Conservation (phyloP, 306 rosid genomes). For the Castanea mollissima region DNA sequence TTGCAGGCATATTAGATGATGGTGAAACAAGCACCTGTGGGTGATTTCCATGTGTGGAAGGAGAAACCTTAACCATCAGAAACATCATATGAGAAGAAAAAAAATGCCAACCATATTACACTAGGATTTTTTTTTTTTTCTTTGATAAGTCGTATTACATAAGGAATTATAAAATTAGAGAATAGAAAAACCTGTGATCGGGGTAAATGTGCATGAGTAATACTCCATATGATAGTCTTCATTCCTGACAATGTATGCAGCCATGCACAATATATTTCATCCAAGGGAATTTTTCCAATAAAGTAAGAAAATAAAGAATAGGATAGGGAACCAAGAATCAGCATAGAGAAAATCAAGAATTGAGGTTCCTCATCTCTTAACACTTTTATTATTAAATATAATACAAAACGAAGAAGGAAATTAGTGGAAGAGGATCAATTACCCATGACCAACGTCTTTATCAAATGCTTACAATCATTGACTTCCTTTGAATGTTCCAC, state of each 20-base stretch:
- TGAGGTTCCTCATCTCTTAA: slow-evolving; percentile 10
- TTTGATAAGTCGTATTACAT: not conserved
- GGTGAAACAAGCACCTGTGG: slow-evolving; percentile 78
- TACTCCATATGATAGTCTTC: slow-evolving; percentile 99
- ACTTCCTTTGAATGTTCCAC: slow-evolving; percentile 94
- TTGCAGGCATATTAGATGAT: slow-evolving; percentile 64
- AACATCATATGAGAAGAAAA: slow-evolving; percentile 26
- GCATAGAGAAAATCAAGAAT: not conserved
- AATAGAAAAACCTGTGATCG: slow-evolving; percentile 73
- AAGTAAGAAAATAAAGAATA: not conserved
- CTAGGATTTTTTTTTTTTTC: too few species aligned
- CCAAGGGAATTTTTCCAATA: not conserved
- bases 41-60: slow-evolving; percentile 44
- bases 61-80: slow-evolving; percentile 54
- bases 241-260: slow-evolving; percentile 61
- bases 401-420: slow-evolving; percentile 2
- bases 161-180: slow-evolving; percentile 10
- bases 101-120: slow-evolving; percentile 17
- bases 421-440: slow-evolving; percentile 35
- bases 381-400: not conserved
- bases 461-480: slow-evolving; percentile 89
- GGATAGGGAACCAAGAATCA: not conserved
- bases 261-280: not conserved
- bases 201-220: slow-evolving; percentile 94
- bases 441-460: slow-evolving; percentile 98